A percentile compares a stretch with the other conserved stretches of the same genome.
These are phyloP conservation scores for Furcasterigmium furcatum DNA, from an alignment of 2,329 filamentous ascomycete genomes.

Conservation along the genomic window DNA sequence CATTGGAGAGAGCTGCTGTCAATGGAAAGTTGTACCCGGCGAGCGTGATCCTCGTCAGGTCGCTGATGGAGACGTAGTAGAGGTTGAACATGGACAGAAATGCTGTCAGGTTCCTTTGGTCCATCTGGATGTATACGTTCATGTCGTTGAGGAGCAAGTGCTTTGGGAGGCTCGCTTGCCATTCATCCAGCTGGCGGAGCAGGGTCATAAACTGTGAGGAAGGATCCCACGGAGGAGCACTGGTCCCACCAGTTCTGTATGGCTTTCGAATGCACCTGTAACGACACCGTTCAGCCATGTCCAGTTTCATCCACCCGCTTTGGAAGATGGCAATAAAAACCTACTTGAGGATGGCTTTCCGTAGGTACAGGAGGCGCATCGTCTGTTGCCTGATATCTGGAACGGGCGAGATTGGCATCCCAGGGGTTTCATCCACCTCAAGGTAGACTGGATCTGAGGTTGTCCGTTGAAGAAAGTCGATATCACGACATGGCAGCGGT, in stretches of 20 bases:
- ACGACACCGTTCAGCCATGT: background rate
- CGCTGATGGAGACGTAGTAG: background rate
- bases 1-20: background rate
- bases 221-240: background rate
- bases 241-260: background rate
- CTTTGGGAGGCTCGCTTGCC: background rate
- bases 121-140: conserved; percentile 1
- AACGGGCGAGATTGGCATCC: background rate
- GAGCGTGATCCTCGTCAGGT: background rate
- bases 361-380: background rate
- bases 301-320: too few relatives aligned
- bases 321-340: background rate
- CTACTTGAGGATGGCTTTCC: background rate
- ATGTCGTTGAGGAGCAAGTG: background rate
- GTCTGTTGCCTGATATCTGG: background rate
- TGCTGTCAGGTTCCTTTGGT: background rate
- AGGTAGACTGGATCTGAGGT: background rate
- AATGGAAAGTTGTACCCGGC: conserved; percentile 1
- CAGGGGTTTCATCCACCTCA: background rate
- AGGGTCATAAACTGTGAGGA: background rate
- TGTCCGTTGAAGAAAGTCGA: background rate
- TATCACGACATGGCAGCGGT: background rate
- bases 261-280: background rate
- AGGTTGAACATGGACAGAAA: background rate
- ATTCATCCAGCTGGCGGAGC: background rate